Conservation (phyloP, 352 stramenopile species). For the Globisporangium barbulae region DNA sequence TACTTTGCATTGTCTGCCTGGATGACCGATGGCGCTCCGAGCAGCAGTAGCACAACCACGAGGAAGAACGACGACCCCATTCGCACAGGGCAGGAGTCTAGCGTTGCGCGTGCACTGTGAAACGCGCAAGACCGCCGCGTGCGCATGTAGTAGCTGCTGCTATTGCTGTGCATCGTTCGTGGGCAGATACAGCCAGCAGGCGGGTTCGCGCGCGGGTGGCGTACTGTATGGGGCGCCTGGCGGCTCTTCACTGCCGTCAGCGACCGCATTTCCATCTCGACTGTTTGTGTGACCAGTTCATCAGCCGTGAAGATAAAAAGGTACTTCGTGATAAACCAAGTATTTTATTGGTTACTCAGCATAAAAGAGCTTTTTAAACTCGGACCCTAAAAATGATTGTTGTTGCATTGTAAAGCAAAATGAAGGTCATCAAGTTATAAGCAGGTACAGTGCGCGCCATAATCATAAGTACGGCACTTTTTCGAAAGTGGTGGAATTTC, state of each 20-base stretch:
- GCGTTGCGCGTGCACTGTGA: not conserved
- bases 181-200: constrained; percentile 6
- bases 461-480: too few relatives aligned
- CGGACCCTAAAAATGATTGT: not conserved
- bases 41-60: not conserved
- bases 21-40: not conserved
- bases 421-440: not conserved
- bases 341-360: too few relatives aligned
- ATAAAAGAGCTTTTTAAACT: too few relatives aligned
- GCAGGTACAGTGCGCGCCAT: not conserved
- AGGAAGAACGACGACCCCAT: not conserved
- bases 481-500: too few relatives aligned
- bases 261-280: not conserved
- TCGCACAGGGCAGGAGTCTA: not conserved
- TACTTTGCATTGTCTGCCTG: constrained; percentile 27
- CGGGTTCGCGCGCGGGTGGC: not conserved
- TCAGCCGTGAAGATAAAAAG: too few relatives aligned
- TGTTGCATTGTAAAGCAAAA: not conserved
- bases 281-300: not conserved
- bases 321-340: too few relatives aligned
- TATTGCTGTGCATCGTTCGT: not conserved
- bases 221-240: constrained; percentile 1
- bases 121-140: not conserved
- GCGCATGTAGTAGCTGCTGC: not conserved
- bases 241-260: not conserved